These are phyloP conservation scores for Suhomyces wounanorum DNA, from an alignment of 1,139 yeast species.

Conservation along the genomic window DNA sequence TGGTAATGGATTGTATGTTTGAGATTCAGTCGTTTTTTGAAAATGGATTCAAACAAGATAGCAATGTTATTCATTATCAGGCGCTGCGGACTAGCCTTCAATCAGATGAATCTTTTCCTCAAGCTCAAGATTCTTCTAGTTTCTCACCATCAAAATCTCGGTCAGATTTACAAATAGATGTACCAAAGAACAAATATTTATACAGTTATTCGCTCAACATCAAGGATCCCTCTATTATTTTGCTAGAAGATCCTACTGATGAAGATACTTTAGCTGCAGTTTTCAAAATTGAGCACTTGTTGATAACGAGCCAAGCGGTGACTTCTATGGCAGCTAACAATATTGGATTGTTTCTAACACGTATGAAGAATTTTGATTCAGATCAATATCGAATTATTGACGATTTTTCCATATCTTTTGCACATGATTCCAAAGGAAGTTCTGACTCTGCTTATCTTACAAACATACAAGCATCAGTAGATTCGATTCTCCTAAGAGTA, in stretches of 20 bases:
- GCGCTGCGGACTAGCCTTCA: constrained; percentile 5
- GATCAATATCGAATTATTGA: constrained; percentile 75
- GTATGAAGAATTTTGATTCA: constrained; percentile 66
- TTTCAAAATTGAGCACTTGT: constrained; percentile 79
- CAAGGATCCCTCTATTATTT: constrained; percentile 74
- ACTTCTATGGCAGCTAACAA: constrained; percentile 70
- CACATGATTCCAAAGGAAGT: constrained; percentile 72
- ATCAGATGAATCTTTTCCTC: not conserved
- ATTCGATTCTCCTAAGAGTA: constrained; percentile 77
- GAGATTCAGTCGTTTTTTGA: constrained; percentile 68
- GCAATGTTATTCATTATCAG: constrained; percentile 20
- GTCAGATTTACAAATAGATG: not conserved
- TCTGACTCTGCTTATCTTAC: constrained; percentile 59
- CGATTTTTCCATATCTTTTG: constrained; percentile 80
- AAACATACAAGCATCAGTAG: constrained; percentile 68
- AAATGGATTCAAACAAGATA: constrained; percentile 37
- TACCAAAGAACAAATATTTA: not conserved
- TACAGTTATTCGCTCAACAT: constrained; percentile 63
- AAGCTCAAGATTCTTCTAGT: not conserved
- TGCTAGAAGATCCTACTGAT: constrained; percentile 77
- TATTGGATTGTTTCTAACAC: constrained; percentile 83
- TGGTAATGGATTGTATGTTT: constrained; percentile 84
- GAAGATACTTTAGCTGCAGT: constrained; percentile 83
- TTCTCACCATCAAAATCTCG: not conserved
- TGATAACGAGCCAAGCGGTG: constrained; percentile 68